Evolutionary conservation across 2,329 filamentous ascomycete genomes (phyloP), one percentile per base, ranked within the genome.

Genomic region (Calonectria naviculata): DNA sequence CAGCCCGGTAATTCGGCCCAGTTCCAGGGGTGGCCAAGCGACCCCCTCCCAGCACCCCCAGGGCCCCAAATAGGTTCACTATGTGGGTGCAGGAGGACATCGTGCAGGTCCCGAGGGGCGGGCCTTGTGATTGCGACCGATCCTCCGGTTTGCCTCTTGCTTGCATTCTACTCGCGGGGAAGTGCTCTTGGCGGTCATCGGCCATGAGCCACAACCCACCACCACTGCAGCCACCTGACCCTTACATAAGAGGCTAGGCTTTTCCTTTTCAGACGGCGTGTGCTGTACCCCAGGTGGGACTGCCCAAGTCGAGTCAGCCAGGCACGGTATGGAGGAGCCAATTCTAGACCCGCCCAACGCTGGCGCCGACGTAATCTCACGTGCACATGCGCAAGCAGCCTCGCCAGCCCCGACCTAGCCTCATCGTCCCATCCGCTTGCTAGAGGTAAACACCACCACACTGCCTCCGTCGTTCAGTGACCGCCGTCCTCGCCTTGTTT

Each of bases 291-390:
- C 15, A n/a, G 46, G 34, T 29, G 46, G 24, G 24, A 52, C 47
- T 26, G 34, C 34, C n/a, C n/a, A 13, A 52, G 29, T 19, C 31
- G 52, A 36, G 31, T 58, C 52, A 56, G n/a, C 19, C 21, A 58
- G 34, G 21, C 52, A 58, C 15, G 34, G 34, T 36, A 52, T 52
- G 47, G 17, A n/a, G 47, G 47, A 17, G 15, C 47, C 47, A 19
- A 28, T 31, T 38, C 52, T 58, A n/a, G 52, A 24, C 52, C 31
- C 31, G 31, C 52, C 10, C 52, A 24, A 5, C 52, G 21, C 28
- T 24, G 36, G 52, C 52, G 71, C 58, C 75, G 73, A 76, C 75
- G 71, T 76, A 78, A 78, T 78, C 74, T 78, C 76, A 78, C 76
- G 76, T 78, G 76, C 70, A 69, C 67, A 29, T 38, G 34, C 61